A percentile compares a stretch with the other conserved stretches of the same genome.
These are phyloP conservation scores for Boletus barrowsii DNA, from an alignment of 768 basidiomycete species.

Conservation along the genomic window DNA sequence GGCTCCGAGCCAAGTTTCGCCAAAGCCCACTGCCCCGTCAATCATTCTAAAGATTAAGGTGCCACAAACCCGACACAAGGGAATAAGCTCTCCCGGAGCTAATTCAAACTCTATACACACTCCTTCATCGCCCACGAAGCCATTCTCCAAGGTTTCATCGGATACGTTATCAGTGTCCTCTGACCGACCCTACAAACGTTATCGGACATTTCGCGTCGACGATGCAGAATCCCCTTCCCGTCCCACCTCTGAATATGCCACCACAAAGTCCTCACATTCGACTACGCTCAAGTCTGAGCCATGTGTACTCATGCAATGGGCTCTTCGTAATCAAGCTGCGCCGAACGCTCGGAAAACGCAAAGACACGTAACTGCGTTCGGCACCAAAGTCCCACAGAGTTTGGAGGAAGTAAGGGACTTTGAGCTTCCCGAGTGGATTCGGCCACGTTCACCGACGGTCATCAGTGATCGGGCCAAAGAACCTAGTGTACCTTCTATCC, in stretches of 20 bases:
- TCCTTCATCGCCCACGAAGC: conserved; percentile 23
- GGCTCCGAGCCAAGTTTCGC: conserved; percentile 6
- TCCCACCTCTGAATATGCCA: conserved; percentile 17
- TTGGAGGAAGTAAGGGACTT: conserved; percentile 52
- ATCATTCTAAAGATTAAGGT: conserved; percentile 37
- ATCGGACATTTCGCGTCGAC: conserved; percentile 17
- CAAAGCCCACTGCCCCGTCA: conserved; percentile 20
- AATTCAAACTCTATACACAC: conserved; percentile 10
- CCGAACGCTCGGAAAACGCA: conserved; percentile 47
- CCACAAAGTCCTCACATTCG: conserved; percentile 7
- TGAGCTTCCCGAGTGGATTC: conserved; percentile 55
- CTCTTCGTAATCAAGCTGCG: conserved; percentile 44
- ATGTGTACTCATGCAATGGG: conserved; percentile 47
- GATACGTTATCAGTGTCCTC: conserved; percentile 28
- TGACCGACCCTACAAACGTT: conserved; percentile 31
- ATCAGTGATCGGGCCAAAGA: conserved; percentile 7
- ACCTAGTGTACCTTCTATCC: not conserved
- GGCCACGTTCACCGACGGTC: conserved; percentile 18
- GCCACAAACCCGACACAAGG: conserved; percentile 26
- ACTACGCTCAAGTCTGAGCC: conserved; percentile 21
- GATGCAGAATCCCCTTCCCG: conserved; percentile 26
- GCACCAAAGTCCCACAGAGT: conserved; percentile 50
- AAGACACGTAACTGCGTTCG: conserved; percentile 58
- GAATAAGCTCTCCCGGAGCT: conserved; percentile 16
- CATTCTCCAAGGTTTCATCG: conserved; percentile 29